These are phyloP conservation scores for Clonostachys rhizophaga DNA, from an alignment of 2,329 filamentous ascomycete genomes.

Conservation along the genomic window DNA sequence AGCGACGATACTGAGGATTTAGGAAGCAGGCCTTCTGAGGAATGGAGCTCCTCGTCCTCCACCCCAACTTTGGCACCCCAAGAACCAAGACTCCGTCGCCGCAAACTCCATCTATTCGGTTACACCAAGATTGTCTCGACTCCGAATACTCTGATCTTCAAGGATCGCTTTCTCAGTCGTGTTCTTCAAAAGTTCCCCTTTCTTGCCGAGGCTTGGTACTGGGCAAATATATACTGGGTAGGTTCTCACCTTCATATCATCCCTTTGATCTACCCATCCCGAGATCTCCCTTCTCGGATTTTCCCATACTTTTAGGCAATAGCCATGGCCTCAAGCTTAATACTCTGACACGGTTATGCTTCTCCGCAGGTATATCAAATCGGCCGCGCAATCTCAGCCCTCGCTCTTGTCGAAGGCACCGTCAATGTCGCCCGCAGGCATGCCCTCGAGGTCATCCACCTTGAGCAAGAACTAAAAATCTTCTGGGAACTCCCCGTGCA, in stretches of 20 bases:
- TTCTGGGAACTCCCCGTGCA: constrained; percentile 64
- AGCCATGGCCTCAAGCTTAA: constrained; percentile 1
- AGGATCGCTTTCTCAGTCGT: constrained; percentile 19
- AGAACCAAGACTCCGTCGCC: constrained; percentile 19
- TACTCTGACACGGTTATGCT: not conserved
- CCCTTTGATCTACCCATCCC: too few relatives aligned
- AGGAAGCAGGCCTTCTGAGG: not conserved
- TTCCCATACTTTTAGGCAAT: too few relatives aligned
- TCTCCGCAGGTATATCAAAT: constrained; percentile 63
- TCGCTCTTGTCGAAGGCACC: constrained; percentile 63
- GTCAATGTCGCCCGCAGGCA: constrained; percentile 65
- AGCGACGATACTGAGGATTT: constrained; percentile 15
- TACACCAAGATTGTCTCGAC: constrained; percentile 20
- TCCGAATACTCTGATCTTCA: constrained; percentile 23
- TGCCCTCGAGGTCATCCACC: constrained; percentile 60
- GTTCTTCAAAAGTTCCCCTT: constrained; percentile 52
- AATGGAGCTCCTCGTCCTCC: constrained; percentile 14
- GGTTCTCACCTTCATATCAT: constrained; percentile 13
- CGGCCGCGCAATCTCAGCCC: constrained; percentile 65
- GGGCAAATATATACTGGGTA: constrained; percentile 75
- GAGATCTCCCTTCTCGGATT: too few relatives aligned
- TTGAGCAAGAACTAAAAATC: constrained; percentile 60
- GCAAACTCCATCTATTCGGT: constrained; percentile 23
- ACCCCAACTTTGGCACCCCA: constrained; percentile 15
- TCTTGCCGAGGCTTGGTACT: constrained; percentile 72